A percentile compares a stretch with the other conserved stretches of the same genome.
phyloP scores from a whole-genome alignment of 2,329 filamentous ascomycete species.

The Pseudofabraea citricarpa region DNA sequence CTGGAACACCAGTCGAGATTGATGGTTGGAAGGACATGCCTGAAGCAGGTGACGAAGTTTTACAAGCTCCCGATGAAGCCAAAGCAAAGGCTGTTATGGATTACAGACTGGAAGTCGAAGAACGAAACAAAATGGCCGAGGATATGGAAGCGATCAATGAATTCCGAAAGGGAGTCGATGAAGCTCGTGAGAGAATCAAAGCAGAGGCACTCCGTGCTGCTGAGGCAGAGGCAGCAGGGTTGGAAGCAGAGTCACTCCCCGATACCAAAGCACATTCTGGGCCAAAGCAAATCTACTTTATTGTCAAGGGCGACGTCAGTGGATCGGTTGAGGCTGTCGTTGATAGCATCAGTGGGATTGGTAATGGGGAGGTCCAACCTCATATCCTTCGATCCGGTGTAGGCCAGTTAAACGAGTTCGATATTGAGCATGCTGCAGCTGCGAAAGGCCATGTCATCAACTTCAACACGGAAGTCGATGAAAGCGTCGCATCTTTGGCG shows the following conservation, averaged over 20 bases:
- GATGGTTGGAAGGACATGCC: slow-evolving; percentile 93
- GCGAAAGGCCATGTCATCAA: slow-evolving; percentile 75
- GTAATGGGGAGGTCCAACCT: slow-evolving; percentile 77
- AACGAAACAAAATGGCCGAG: slow-evolving; percentile 58
- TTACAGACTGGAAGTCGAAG: slow-evolving; percentile 67
- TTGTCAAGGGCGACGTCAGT: slow-evolving; percentile 88
- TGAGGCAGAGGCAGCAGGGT: slow-evolving; percentile 34
- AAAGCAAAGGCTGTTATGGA: slow-evolving; percentile 74
- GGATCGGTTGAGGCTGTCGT: slow-evolving; percentile 90
- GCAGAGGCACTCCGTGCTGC: slow-evolving; percentile 42
- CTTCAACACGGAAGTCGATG: slow-evolving; percentile 73
- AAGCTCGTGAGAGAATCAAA: slow-evolving; percentile 56
- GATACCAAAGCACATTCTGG: slow-evolving; percentile 32
- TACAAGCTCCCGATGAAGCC: slow-evolving; percentile 76
- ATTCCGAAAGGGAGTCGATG: slow-evolving; percentile 48
- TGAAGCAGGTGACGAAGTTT: slow-evolving; percentile 77
- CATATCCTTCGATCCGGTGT: slow-evolving; percentile 73
- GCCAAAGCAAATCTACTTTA: slow-evolving; percentile 64
- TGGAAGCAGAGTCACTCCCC: slow-evolving; percentile 17
- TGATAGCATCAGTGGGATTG: slow-evolving; percentile 70
- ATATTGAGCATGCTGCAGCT: slow-evolving; percentile 79
- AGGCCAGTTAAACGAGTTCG: slow-evolving; percentile 76
- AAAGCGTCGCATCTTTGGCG: slow-evolving; percentile 64
- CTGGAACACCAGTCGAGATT: slow-evolving; percentile 86
- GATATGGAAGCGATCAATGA: slow-evolving; percentile 78